Evolutionary conservation across 306 rosid genomes (phyloP).

Genomic region (Ziziphus jujuba): DNA sequence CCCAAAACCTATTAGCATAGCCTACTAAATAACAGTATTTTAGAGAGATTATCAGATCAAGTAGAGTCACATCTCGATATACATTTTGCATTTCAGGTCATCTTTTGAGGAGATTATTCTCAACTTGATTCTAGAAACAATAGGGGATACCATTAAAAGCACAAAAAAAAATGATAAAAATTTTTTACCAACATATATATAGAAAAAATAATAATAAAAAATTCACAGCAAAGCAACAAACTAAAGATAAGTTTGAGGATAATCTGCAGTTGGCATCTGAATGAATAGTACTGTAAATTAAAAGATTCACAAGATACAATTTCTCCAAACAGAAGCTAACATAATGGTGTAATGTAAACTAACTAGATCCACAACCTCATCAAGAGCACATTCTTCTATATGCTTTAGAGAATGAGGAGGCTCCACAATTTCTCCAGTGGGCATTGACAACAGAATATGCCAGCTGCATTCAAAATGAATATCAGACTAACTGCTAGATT

Average conservation of each 20-base stretch:
- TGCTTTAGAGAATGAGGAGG: slow-evolving; percentile 70
- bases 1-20: no score
- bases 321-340: neutral
- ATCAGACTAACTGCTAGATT: neutral
- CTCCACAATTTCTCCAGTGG: slow-evolving; percentile 50
- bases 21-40: no score
- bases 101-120: neutral
- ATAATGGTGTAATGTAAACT: slow-evolving; percentile 4
- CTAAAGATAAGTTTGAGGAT: neutral
- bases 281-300: neutral
- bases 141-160: no score
- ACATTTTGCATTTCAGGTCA: neutral
- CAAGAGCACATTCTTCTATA: slow-evolving; percentile 62
- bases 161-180: no score
- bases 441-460: slow-evolving; percentile 67
- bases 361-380: slow-evolving; percentile 60
- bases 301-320: slow-evolving; percentile 9
- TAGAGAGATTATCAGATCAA: no score
- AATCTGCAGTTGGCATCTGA: neutral
- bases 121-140: neutral
- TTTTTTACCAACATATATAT: neutral
- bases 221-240: neutral
- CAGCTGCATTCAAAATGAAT: slow-evolving; percentile 54
- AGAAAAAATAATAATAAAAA: no score
- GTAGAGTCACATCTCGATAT: no score